Base-by-base conservation (phyloP, 2,329 filamentous ascomycete genomes). In the Tolypocladium cylindrosporum region DNA sequence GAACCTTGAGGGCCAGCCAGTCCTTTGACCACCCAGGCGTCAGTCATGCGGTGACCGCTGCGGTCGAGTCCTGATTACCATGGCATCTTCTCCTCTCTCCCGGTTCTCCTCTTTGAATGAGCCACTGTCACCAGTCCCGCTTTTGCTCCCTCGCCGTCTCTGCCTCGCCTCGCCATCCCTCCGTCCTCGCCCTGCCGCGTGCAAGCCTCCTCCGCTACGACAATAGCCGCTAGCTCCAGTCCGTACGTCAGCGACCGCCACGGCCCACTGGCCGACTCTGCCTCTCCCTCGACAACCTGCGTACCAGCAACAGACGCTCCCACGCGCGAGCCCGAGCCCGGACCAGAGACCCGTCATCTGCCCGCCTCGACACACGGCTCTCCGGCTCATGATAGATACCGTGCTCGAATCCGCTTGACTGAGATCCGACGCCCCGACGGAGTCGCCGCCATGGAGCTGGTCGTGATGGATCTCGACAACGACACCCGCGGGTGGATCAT, bases 401-500 rank as follows among this genome's bases (percentile, higher is more conserved):
- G 16, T 27, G 9, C 9, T 13, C 19, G 27, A 11, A 7, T 13
- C 31, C 16, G 4, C 48, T 51, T 19, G 27, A 51, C 48, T 14
- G 48, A 36, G 16, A 13, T n/a, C 4, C 43, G 31, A 36, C 27
- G 27, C 31, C 9, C 48, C 48, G 19, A 16, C 16, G 45, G 16
- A 51, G 37, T 31, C 50, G 51, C 50, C 54, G 68, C 66, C 69
- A 80, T 79, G 75, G 70, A 71, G 57, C 58, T 70, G 64, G 63
- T 58, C 58, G 64, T 63, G 58, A 65, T 64, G 55, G 72, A 66
- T 41, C 68, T 88, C 63, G 81, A 85, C 70, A 94, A 93, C 76
- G 93, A 97, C 76, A 87, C 87, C 62, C 85, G 91, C 62, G 93
- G 94, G 67, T 97, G 93, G 93, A 87, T 97, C 65, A 90, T 97